Conservation (phyloP, 169 alveolate genomes). For the Babesia bovis region DNA sequence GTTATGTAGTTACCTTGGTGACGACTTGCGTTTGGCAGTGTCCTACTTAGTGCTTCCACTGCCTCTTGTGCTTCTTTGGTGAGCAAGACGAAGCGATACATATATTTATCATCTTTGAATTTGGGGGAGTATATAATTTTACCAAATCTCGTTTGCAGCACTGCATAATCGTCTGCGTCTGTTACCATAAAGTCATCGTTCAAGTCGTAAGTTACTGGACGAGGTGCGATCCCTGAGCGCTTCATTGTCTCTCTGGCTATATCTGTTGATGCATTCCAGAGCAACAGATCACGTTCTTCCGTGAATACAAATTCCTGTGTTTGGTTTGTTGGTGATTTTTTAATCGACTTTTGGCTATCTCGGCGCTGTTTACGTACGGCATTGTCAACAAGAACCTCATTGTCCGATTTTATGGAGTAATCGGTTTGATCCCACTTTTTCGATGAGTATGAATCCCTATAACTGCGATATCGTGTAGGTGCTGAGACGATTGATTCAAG, state of each 20-base stretch:
- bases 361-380: neutral
- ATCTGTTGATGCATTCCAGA: conserved; percentile 49
- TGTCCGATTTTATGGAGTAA: neutral
- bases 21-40: conserved; percentile 13
- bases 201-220: conserved; percentile 43
- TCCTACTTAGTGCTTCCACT: conserved; percentile 47
- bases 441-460: neutral
- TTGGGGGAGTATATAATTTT: conserved; percentile 65
- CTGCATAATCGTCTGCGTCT: conserved; percentile 65
- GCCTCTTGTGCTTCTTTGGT: conserved; percentile 61
- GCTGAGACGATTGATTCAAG: conserved; percentile 21
- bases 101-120: conserved; percentile 46
- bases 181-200: conserved; percentile 67
- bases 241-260: conserved; percentile 41
- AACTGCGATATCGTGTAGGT: conserved; percentile 18
- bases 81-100: conserved; percentile 61
- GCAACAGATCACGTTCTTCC: conserved; percentile 8
- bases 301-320: neutral
- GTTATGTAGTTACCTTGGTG: neutral
- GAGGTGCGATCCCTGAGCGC: conserved; percentile 9
- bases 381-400: neutral
- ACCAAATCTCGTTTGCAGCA: conserved; percentile 50
- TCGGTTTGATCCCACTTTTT: neutral
- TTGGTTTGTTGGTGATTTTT: neutral
- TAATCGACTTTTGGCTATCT: neutral